Percentiles rank a stretch among this genome's conserved stretches.
Evolutionary conservation across 2,329 filamentous ascomycete genomes (phyloP).

Genomic region (Alternaria ethzedia): DNA sequence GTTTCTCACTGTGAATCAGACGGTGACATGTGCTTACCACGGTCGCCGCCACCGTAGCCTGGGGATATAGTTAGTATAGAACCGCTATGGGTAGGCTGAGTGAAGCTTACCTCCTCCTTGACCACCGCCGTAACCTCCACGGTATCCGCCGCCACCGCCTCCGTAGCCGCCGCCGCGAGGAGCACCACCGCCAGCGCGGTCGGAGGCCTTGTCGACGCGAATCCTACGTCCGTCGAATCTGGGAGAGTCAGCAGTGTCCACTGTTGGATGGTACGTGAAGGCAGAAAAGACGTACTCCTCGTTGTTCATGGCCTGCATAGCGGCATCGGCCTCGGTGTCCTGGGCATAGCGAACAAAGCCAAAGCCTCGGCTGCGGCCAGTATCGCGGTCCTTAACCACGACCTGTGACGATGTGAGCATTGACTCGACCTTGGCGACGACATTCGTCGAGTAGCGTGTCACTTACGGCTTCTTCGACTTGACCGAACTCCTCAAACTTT

Average conservation of each 20-base stretch:
- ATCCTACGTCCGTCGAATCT: slow-evolving; percentile 95
- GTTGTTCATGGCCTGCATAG: slow-evolving; percentile 83
- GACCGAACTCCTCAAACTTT: slow-evolving; percentile 92
- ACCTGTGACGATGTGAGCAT: slow-evolving; percentile 64
- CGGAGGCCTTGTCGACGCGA: slow-evolving; percentile 93
- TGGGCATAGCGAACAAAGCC: slow-evolving; percentile 91
- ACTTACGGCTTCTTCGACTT: slow-evolving; percentile 94
- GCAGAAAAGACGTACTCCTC: slow-evolving; percentile 67
- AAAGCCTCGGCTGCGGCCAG: slow-evolving; percentile 94
- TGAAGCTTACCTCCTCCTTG: slow-evolving; percentile 28
- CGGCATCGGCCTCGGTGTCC: slow-evolving; percentile 76
- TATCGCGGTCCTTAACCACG: slow-evolving; percentile 97
- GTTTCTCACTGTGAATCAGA: neutral
- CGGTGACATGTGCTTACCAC: slow-evolving; percentile 35
- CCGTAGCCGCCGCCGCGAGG: slow-evolving; percentile 44
- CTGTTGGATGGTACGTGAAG: neutral
- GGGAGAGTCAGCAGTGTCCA: slow-evolving; percentile 22
- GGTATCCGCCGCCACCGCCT: slow-evolving; percentile 37
- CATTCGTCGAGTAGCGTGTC: neutral
- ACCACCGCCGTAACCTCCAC: slow-evolving; percentile 34
- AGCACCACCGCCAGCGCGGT: slow-evolving; percentile 66
- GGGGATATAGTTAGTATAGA: neutral
- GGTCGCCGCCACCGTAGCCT: slow-evolving; percentile 37
- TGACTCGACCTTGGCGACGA: neutral
- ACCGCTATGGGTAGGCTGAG: neutral